These are phyloP conservation scores for maize (Zea mays) DNA, from an alignment of 176 grass and related monocot genomes.

Conservation along the genomic window DNA sequence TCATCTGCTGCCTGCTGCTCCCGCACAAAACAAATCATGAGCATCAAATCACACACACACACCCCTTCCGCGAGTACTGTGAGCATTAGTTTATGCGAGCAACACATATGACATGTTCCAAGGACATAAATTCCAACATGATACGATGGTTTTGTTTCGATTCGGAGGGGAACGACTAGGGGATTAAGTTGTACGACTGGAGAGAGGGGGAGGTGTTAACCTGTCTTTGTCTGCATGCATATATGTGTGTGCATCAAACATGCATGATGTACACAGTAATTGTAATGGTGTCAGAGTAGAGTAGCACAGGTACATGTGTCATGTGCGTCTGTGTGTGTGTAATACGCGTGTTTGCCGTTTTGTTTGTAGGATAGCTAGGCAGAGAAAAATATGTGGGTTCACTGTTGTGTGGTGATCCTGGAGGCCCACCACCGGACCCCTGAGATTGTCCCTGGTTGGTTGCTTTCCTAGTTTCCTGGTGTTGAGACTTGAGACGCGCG, in stretches of 20 bases:
- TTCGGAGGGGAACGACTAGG: not conserved
- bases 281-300: not conserved
- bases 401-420: not conserved
- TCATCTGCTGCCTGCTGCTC: not conserved
- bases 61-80: not conserved
- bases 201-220: not conserved
- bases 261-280: conserved; percentile 13
- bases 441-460: conserved; percentile 45
- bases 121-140: conserved; percentile 67
- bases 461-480: conserved; percentile 18
- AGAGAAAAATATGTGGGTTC: conserved; percentile 48
- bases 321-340: not conserved
- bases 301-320: conserved; percentile 9
- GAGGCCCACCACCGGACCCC: conserved; percentile 15
- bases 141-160: conserved; percentile 46
- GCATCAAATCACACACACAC: conserved; percentile 44
- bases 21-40: not conserved
- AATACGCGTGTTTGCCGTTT: conserved; percentile 6
- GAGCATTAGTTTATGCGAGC: conserved; percentile 37
- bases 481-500: not conserved
- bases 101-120: not conserved
- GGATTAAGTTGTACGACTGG: too few species aligned
- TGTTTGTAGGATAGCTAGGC: conserved; percentile 35
- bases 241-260: not conserved
- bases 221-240: not conserved